Conservation (phyloP, 2,329 filamentous ascomycete genomes). For the Aureobasidium sp. region DNA sequence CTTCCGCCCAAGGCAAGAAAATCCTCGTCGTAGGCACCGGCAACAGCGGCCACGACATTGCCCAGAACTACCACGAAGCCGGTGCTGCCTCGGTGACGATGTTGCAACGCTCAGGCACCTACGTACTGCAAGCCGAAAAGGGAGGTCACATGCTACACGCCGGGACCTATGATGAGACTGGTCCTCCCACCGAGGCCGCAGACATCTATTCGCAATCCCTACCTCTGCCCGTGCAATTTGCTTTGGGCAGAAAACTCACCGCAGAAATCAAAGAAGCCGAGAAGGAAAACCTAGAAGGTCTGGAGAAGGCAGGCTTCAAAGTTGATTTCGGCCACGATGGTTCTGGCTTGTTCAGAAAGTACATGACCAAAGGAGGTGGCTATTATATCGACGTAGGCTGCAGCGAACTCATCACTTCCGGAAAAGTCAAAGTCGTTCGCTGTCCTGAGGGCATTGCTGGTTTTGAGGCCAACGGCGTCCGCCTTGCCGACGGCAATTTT, state of each 20-base stretch:
- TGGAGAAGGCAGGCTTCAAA: conserved; percentile 54
- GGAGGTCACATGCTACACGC: conserved; percentile 45
- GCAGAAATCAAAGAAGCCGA: conserved; percentile 28
- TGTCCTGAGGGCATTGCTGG: conserved; percentile 44
- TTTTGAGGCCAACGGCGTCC: conserved; percentile 40
- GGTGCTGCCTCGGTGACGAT: conserved; percentile 59
- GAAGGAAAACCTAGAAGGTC: conserved; percentile 34
- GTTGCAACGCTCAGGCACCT: conserved; percentile 60
- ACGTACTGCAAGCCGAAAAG: conserved; percentile 52
- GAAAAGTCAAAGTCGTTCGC: conserved; percentile 54
- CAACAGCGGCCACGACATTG: conserved; percentile 46
- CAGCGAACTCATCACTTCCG: conserved; percentile 54
- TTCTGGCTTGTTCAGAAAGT: conserved; percentile 54
- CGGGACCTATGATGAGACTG: conserved; percentile 41
- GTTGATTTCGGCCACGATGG: conserved; percentile 52
- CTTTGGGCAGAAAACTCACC: conserved; percentile 45
- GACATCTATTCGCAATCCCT: conserved; percentile 55
- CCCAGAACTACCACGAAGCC: conserved; percentile 50
- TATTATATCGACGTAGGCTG: conserved; percentile 66
- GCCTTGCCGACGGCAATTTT: conserved; percentile 45
- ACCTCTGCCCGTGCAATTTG: conserved; percentile 55
- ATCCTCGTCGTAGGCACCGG: conserved; percentile 44
- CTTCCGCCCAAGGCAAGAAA: conserved; percentile 31
- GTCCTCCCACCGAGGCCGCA: conserved; percentile 57
- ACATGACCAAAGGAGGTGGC: conserved; percentile 57